phyloP scores from a whole-genome alignment of 2,329 filamentous ascomycete genomes.

The Pyrenochaeta sp. region DNA sequence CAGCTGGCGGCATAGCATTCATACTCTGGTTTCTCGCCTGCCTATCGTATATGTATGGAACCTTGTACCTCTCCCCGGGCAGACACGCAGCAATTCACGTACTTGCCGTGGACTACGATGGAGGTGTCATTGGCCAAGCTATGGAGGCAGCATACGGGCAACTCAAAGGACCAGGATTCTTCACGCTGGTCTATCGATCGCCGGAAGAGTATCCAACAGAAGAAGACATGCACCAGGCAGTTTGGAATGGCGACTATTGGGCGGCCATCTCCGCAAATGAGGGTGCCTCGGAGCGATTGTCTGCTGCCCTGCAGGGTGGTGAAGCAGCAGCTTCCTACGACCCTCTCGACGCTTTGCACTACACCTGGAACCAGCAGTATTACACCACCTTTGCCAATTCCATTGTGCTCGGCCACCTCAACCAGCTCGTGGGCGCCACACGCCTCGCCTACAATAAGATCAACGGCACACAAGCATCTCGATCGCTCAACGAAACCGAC shows the following conservation, averaged over 20 bases:
- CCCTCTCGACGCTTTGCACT: conserved; percentile 45
- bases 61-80: conserved; percentile 22
- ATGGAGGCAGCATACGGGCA: conserved; percentile 30
- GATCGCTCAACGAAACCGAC: conserved; percentile 34
- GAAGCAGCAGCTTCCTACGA: conserved; percentile 48
- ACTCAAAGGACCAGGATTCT: conserved; percentile 28
- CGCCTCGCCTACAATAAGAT: conserved; percentile 45
- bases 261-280: conserved; percentile 34
- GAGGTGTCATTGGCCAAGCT: conserved; percentile 27
- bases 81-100: conserved; percentile 32
- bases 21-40: conserved; percentile 34
- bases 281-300: conserved; percentile 51
- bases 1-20: conserved; percentile 23
- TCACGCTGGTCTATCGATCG: conserved; percentile 23
- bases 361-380: conserved; percentile 58
- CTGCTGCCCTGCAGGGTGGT: conserved; percentile 47
- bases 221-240: conserved; percentile 29
- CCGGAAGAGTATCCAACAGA: conserved; percentile 24
- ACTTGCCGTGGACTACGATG: conserved; percentile 42
- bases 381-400: conserved; percentile 53
- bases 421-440: conserved; percentile 45
- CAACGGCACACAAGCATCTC: conserved; percentile 43
- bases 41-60: conserved; percentile 35
- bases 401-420: conserved; percentile 42
- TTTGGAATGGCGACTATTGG: conserved; percentile 39